phyloP scores from a whole-genome alignment of 495 filamentous ascomycete genomes.

The Xanthoparmelia taractica region DNA sequence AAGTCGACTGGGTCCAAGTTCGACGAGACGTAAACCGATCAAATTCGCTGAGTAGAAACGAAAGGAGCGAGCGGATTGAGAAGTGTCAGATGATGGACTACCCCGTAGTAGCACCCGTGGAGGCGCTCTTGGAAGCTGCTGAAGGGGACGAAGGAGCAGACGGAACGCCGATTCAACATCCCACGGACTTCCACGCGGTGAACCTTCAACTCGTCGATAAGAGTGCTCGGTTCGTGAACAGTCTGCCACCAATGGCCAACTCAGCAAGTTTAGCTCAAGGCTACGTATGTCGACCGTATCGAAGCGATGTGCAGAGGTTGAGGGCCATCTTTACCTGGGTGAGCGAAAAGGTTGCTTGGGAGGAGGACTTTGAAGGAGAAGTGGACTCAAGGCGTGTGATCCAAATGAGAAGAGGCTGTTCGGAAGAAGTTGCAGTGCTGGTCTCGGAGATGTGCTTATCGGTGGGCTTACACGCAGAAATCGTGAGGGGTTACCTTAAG shows the following conservation, averaged over 20 bases:
- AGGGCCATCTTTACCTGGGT: constrained; percentile 97
- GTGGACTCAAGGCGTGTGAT: constrained; percentile 78
- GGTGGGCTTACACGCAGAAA: constrained; percentile 77
- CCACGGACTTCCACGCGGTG: constrained; percentile 68
- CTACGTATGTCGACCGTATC: constrained; percentile 89
- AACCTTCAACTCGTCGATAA: constrained; percentile 90
- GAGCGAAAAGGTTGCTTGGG: constrained; percentile 91
- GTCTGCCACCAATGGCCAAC: constrained; percentile 82
- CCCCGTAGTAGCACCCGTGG: constrained; percentile 77
- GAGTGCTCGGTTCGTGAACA: constrained; percentile 83
- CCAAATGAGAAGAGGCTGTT: constrained; percentile 72
- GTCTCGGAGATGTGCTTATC: constrained; percentile 91
- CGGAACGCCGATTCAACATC: constrained; percentile 71
- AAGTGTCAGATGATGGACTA: constrained; percentile 92
- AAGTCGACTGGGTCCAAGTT: constrained; percentile 89
- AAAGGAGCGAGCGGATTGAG: constrained; percentile 78
- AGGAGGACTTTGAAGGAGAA: constrained; percentile 76
- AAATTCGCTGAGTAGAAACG: constrained; percentile 83
- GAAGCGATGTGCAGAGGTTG: constrained; percentile 87
- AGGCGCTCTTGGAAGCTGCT: constrained; percentile 72
- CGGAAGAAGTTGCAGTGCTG: constrained; percentile 84
- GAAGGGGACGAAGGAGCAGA: constrained; percentile 89
- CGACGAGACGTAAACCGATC: constrained; percentile 91
- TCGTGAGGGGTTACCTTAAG: constrained; percentile 84
- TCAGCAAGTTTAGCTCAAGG: constrained; percentile 78